These are phyloP conservation scores for Coemansia sp. DNA, from an alignment of 192 early-diverging fungal species.

Conservation along the genomic window DNA sequence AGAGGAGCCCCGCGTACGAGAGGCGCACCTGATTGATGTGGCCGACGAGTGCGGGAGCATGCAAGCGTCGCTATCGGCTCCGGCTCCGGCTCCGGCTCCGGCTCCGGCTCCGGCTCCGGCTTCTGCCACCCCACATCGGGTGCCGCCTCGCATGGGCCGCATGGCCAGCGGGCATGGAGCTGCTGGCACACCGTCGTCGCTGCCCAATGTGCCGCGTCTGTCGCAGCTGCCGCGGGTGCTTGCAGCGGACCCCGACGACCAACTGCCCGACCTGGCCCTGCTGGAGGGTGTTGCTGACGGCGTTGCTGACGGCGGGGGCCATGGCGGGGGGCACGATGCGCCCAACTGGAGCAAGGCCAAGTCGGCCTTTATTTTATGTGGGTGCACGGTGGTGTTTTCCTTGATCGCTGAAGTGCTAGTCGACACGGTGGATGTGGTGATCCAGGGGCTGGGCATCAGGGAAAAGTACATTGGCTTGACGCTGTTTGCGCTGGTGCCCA, in stretches of 20 bases:
- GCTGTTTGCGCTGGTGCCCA: conserved; percentile 93
- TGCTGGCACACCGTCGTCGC: conserved; percentile 44
- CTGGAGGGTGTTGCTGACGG: conserved; percentile 38
- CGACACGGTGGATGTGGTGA: conserved; percentile 76
- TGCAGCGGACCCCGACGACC: conserved; percentile 48
- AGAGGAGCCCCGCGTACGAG: conserved; percentile 3
- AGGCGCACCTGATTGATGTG: conserved; percentile 1
- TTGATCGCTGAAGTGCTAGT: conserved; percentile 94
- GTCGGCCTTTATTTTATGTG: conserved; percentile 73
- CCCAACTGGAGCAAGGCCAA: conserved; percentile 89
- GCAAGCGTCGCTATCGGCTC: not conserved
- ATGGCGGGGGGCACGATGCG: conserved; percentile 77
- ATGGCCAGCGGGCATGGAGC: conserved; percentile 17
- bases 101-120: conserved; percentile 3
- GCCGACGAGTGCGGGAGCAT: not conserved
- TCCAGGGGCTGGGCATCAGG: conserved; percentile 63
- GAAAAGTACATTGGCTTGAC: conserved; percentile 93
- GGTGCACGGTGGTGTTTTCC: conserved; percentile 79
- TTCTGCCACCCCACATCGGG: not conserved
- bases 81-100: conserved; percentile 1
- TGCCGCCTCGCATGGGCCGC: conserved; percentile 1
- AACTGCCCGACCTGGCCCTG: conserved; percentile 45
- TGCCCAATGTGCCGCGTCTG: conserved; percentile 49
- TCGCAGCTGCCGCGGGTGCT: conserved; percentile 54
- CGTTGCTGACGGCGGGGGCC: conserved; percentile 64